Percentiles rank a stretch among this genome's conserved stretches.
Conservation (phyloP, 2,329 filamentous ascomycete genomes). For the Pyricularia grisea region DNA sequence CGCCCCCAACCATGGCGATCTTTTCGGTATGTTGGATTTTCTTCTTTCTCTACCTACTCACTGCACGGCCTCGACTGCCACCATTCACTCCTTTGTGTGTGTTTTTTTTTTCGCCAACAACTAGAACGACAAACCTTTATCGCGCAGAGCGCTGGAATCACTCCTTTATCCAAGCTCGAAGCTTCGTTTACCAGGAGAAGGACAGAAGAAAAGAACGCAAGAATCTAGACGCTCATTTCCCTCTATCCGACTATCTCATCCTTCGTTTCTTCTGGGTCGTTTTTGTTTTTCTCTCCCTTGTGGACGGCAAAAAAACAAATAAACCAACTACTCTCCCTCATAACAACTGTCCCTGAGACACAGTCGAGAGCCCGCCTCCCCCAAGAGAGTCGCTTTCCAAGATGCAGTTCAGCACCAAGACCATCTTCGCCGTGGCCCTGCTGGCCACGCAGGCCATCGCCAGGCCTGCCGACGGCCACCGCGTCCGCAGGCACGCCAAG, state of each 20-base stretch:
- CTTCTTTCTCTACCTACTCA: not conserved
- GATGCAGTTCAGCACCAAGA: constrained; percentile 1
- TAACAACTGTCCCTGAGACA: not conserved
- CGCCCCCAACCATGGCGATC: not conserved
- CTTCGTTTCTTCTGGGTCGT: constrained; percentile 1
- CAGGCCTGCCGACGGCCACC: not conserved
- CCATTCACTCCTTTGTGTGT: constrained; percentile 4
- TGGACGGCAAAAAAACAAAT: not conserved
- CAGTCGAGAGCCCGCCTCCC: not conserved
- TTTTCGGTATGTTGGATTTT: not conserved
- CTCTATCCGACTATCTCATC: not conserved
- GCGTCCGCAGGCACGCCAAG: not conserved
- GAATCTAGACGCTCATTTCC: not conserved
- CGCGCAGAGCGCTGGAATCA: constrained; percentile 4
- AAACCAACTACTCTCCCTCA: not conserved
- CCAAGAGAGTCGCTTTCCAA: not conserved
- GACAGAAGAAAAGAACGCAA: not conserved
- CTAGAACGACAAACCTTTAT: not conserved
- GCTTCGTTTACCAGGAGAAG: not conserved
- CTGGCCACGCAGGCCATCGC: constrained; percentile 1
- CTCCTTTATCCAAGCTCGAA: constrained; percentile 5
- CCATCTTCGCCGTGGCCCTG: constrained; percentile 1
- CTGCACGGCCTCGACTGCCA: constrained; percentile 1
- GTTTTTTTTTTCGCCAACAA: not conserved
- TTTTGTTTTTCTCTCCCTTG: not conserved